A percentile compares a stretch with the other conserved stretches of the same genome.
These are phyloP conservation scores for Aureobasidium sp. DNA, from an alignment of 2,329 filamentous ascomycete species.

Conservation along the genomic window DNA sequence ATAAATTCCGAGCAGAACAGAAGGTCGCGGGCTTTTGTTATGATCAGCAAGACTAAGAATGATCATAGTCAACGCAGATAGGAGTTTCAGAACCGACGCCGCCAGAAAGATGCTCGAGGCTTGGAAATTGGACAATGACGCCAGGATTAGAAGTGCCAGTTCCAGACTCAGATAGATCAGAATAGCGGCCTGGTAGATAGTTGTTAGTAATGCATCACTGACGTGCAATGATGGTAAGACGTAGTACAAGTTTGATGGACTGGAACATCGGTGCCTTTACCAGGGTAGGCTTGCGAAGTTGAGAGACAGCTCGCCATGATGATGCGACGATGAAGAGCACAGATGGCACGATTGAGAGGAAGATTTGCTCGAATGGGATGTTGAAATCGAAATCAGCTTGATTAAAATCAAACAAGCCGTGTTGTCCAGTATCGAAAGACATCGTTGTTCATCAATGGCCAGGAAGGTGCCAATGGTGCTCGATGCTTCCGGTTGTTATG, in stretches of 20 bases:
- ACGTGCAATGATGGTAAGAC: neutral
- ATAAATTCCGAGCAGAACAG: neutral
- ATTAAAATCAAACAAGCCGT: neutral
- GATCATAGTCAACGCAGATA: neutral
- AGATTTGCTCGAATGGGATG: neutral
- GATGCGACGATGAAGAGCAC: neutral
- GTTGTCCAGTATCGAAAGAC: neutral
- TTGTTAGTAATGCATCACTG: neutral
- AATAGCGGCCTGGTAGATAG: neutral
- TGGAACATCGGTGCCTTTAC: neutral
- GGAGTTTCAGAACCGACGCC: neutral
- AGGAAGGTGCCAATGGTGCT: neutral
- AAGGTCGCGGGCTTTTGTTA: neutral
- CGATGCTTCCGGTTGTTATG: neutral
- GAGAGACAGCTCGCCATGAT: neutral
- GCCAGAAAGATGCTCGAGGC: neutral
- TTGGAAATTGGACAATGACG: neutral
- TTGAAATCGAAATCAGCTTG: neutral
- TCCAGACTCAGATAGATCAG: neutral
- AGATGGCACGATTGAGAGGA: neutral
- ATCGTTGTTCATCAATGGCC: neutral
- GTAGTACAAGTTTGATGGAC: neutral
- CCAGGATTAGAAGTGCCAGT: neutral
- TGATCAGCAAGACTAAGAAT: neutral
- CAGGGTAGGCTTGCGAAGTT: neutral